A percentile compares a stretch with the other conserved stretches of the same genome.
These are phyloP conservation scores for Brasenia schreberi DNA, from an alignment of 164 flowering plant genomes.

Conservation along the genomic window DNA sequence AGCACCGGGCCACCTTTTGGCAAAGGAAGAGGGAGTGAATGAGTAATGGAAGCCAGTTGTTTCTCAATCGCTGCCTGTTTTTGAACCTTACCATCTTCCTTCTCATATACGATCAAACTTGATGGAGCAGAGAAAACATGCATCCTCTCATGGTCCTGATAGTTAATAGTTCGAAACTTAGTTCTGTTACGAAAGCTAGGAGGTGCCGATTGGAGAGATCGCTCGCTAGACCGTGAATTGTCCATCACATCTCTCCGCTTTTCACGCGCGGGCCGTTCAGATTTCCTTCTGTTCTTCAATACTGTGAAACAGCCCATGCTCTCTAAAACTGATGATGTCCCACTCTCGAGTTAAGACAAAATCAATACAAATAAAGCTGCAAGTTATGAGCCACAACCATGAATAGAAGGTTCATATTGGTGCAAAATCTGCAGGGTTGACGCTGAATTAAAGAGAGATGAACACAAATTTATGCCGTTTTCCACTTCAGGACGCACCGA, in stretches of 20 bases:
- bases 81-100: conserved; percentile 29
- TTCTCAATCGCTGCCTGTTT: conserved; percentile 37
- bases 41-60: conserved; percentile 40
- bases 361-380: no score
- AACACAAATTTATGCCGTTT: no score
- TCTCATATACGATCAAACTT: conserved; percentile 27
- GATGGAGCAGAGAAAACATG: conserved; percentile 87
- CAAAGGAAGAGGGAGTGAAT: conserved; percentile 93
- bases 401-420: no score
- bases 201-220: conserved; percentile 83
- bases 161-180: conserved; percentile 23
- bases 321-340: no score
- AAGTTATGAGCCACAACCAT: no score
- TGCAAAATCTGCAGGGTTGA: no score
- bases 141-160: conserved; percentile 20
- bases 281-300: conserved; percentile 68
- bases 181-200: conserved; percentile 64
- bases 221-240: conserved; percentile 43
- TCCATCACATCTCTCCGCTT: conserved; percentile 29
- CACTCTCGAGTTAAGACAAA: no score
- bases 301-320: conserved; percentile 85
- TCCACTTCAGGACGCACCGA: no score
- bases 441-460: no score
- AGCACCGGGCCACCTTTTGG: conserved; percentile 32
- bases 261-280: conserved; percentile 19